Evolutionary conservation across 108 stramenopile genomes (phyloP).

Genomic region (Aurantiochytrium sp.): DNA sequence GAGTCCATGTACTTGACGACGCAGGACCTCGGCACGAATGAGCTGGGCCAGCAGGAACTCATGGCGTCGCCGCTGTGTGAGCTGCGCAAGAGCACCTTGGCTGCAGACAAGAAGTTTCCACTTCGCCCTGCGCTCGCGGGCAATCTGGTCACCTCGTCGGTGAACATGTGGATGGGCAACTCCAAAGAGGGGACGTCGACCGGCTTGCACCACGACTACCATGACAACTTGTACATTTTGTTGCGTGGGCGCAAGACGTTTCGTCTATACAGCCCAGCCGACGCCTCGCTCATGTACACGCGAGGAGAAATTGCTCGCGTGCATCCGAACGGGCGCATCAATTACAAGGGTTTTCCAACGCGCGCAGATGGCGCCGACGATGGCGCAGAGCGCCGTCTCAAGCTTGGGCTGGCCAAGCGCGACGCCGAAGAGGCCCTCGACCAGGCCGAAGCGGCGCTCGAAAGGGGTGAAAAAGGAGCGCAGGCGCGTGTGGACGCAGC

Average conservation of each 20-base stretch:
- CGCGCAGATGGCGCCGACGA: constrained; percentile 35
- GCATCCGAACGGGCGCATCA: constrained; percentile 81
- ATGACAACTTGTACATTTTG: constrained; percentile 92
- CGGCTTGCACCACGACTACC: constrained; percentile 97
- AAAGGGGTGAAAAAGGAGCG: constrained; percentile 47
- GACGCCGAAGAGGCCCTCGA: constrained; percentile 36
- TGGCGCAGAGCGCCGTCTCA: neutral
- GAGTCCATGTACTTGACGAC: constrained; percentile 25
- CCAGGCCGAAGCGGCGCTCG: constrained; percentile 49
- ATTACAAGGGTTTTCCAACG: constrained; percentile 49
- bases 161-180: constrained; percentile 84
- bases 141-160: constrained; percentile 58
- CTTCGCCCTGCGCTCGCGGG: constrained; percentile 57
- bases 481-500: constrained; percentile 45
- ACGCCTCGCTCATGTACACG: constrained; percentile 60
- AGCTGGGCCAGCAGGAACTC: constrained; percentile 6
- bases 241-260: constrained; percentile 72
- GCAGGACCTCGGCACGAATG: neutral
- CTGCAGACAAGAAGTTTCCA: constrained; percentile 46
- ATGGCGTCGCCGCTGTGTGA: neutral
- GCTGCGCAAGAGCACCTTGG: neutral
- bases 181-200: neutral
- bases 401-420: constrained; percentile 19
- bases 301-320: constrained; percentile 58
- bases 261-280: constrained; percentile 61